Evolutionary conservation across 805 yeast genomes (phyloP).

Genomic region (Suhomyces faveliae): DNA sequence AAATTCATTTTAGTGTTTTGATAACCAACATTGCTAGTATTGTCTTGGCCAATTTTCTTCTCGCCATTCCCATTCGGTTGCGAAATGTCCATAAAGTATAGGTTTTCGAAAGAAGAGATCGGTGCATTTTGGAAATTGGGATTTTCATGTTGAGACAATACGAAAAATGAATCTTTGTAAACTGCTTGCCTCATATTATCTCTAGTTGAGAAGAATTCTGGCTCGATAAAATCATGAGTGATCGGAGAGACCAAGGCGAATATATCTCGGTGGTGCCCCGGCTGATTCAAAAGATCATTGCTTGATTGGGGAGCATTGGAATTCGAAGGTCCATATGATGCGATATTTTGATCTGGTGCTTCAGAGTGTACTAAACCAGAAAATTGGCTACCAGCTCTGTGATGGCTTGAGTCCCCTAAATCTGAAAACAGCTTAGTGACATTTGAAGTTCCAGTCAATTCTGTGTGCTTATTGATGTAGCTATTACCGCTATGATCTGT

Average conservation of each 20-base stretch:
- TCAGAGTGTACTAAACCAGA: not conserved
- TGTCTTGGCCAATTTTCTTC: conserved; percentile 2
- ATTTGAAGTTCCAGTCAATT: not conserved
- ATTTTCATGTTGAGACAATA: conserved; percentile 7
- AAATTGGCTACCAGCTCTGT: not conserved
- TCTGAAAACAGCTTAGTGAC: not conserved
- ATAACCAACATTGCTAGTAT: conserved; percentile 5
- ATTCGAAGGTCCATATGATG: not conserved
- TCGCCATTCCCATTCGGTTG: not conserved
- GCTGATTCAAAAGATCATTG: not conserved
- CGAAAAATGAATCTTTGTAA: conserved; percentile 11
- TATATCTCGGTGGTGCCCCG: conserved; percentile 7
- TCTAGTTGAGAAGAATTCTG: conserved; percentile 12
- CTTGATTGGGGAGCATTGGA: not conserved
- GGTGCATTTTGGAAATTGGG: not conserved
- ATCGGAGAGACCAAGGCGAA: conserved; percentile 13
- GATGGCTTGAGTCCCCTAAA: not conserved
- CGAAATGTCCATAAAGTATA: not conserved
- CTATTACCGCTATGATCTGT: not conserved
- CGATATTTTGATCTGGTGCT: not conserved
- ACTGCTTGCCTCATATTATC: conserved; percentile 11
- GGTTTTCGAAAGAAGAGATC: not conserved
- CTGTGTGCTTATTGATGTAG: not conserved
- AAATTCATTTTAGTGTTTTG: conserved; percentile 7
- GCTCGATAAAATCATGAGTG: conserved; percentile 9